Percentiles rank a stretch among this genome's conserved stretches.
phyloP scores from a whole-genome alignment of 2,329 filamentous ascomycete species.

The Xylariomycetidae sp. region DNA sequence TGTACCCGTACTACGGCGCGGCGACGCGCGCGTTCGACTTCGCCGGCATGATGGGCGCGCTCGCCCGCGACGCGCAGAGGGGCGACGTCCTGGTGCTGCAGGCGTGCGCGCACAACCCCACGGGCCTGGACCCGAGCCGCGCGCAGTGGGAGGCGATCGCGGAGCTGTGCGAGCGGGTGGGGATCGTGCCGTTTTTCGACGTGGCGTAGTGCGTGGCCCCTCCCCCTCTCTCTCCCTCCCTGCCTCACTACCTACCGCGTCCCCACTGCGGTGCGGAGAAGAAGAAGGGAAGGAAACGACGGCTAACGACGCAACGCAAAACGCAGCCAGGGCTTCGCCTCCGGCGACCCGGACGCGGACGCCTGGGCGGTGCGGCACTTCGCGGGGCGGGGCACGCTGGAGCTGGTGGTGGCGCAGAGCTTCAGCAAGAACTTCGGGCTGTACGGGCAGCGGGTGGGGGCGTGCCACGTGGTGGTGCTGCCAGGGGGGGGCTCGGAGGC shows the following conservation, averaged over 20 bases:
- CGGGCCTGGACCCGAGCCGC: slow-evolving; percentile 27
- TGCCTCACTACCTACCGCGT: background rate
- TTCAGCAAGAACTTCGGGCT: slow-evolving; percentile 33
- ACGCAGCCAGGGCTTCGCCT: slow-evolving; percentile 30
- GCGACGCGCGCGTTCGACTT: slow-evolving; percentile 23
- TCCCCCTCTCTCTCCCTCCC: background rate
- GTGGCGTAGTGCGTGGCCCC: slow-evolving; percentile 23
- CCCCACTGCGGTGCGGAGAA: background rate
- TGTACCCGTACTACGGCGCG: slow-evolving; percentile 28
- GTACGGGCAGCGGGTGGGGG: slow-evolving; percentile 30
- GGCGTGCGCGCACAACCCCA: slow-evolving; percentile 34
- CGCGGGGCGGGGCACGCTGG: slow-evolving; percentile 7
- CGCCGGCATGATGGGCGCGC: slow-evolving; percentile 18
- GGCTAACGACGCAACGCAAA: background rate
- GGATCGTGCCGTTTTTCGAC: slow-evolving; percentile 31
- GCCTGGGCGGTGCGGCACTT: slow-evolving; percentile 29
- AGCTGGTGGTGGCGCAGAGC: slow-evolving; percentile 26
- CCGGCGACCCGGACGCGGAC: slow-evolving; percentile 27
- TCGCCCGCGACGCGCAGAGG: slow-evolving; percentile 17
- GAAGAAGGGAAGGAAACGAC: background rate
- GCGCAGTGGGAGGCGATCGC: slow-evolving; percentile 29
- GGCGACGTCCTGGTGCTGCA: slow-evolving; percentile 32
- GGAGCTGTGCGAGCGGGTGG: slow-evolving; percentile 21
- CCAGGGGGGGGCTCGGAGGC: background rate
- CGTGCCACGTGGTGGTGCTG: slow-evolving; percentile 14